Conservation (phyloP, 192 early-diverging fungal genomes). For the Neocallimastix lanati region DNA sequence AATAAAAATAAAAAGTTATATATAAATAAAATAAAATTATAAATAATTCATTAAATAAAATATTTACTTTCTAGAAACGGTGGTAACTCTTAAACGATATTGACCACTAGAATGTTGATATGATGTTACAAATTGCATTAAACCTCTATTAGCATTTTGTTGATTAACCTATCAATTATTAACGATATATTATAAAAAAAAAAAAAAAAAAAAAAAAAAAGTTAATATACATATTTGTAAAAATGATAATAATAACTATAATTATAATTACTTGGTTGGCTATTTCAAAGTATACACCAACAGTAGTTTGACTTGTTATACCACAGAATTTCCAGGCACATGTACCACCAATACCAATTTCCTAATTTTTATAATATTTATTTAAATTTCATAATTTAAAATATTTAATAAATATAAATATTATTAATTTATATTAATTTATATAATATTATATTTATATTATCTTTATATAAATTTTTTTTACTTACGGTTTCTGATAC, state of each 20-base stretch:
- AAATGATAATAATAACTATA: too few relatives aligned
- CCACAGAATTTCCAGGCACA: conserved; percentile 89
- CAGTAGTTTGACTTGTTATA: conserved; percentile 66
- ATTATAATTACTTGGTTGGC: conserved; percentile 41
- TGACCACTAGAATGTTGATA: conserved; percentile 90
- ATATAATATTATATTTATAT: too few relatives aligned
- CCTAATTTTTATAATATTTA: too few relatives aligned
- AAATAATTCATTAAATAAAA: background rate
- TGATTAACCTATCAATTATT: background rate
- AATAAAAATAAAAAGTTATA: background rate
- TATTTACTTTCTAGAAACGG: conserved; percentile 68
- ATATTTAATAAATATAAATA: background rate
- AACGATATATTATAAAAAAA: too few relatives aligned
- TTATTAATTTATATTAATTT: too few relatives aligned
- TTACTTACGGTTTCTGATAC: conserved; percentile 72
- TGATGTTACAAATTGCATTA: conserved; percentile 88
- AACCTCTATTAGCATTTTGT: conserved; percentile 24
- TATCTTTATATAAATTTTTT: background rate
- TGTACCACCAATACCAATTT: conserved; percentile 93
- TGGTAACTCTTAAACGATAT: conserved; percentile 82
- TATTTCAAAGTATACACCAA: conserved; percentile 90
- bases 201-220: too few relatives aligned
- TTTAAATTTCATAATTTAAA: too few relatives aligned
- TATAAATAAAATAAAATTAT: background rate
- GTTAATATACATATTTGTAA: too few relatives aligned